These are phyloP conservation scores for Neurospora terricola DNA, from an alignment of 495 filamentous ascomycete genomes.

Conservation along the genomic window DNA sequence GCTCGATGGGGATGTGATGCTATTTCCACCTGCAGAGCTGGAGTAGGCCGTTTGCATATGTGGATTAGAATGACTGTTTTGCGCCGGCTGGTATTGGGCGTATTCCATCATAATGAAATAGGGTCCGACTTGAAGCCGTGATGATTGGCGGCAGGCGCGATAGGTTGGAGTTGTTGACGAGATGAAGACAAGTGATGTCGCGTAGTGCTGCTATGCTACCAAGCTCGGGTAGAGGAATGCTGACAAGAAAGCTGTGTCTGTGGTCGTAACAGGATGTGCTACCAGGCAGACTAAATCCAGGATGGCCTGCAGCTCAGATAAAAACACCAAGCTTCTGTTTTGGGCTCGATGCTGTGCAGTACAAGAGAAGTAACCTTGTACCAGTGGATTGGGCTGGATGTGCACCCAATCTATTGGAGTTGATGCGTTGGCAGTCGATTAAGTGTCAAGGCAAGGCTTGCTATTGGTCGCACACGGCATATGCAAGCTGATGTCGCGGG, in stretches of 20 bases:
- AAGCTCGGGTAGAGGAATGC: conserved; percentile 8
- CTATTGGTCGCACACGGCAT: conserved; percentile 45
- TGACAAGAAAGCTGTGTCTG: conserved; percentile 5
- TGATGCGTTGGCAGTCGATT: conserved; percentile 48
- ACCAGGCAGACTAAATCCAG: conserved; percentile 11
- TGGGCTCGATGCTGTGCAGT: conserved; percentile 32
- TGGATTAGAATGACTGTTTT: conserved; percentile 41
- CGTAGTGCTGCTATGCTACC: conserved; percentile 3
- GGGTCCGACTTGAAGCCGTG: conserved; percentile 12
- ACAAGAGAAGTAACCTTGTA: conserved; percentile 36
- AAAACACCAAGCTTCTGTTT: conserved; percentile 17
- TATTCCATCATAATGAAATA: conserved; percentile 54
- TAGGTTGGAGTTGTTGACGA: background rate
- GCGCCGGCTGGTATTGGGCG: conserved; percentile 54
- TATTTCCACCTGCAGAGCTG: conserved; percentile 45
- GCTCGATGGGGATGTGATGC: conserved; percentile 51
- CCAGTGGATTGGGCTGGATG: conserved; percentile 41
- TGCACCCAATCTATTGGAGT: conserved; percentile 47
- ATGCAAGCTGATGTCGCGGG: conserved; percentile 50
- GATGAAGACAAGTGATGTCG: background rate
- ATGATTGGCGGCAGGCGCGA: conserved; percentile 10
- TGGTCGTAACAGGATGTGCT: conserved; percentile 5
- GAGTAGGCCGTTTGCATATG: conserved; percentile 35
- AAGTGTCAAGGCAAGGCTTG: conserved; percentile 37
- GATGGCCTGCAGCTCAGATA: conserved; percentile 15